Evolutionary conservation across 176 grass and related monocot genomes (phyloP).

Genomic region (Oryza longistaminata): DNA sequence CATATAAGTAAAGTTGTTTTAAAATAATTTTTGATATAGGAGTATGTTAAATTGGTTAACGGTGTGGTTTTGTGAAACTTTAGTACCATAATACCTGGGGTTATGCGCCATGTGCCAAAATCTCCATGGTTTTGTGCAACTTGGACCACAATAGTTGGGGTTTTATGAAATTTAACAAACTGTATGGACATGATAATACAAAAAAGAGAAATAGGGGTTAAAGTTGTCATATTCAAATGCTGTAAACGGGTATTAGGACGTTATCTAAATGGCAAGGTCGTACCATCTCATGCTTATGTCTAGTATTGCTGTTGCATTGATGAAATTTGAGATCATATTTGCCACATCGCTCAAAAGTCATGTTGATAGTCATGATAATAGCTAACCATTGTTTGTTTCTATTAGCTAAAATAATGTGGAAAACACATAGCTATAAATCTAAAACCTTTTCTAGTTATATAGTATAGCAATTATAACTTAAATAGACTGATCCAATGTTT

Average conservation of each 20-base stretch:
- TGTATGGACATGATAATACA: background rate
- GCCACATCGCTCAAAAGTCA: conserved; percentile 8
- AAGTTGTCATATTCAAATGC: conserved; percentile 5
- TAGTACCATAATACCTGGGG: too few relatives aligned
- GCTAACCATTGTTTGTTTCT: conserved; percentile 19
- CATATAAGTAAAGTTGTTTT: too few relatives aligned
- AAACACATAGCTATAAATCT: background rate
- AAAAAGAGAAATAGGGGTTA: conserved; percentile 7
- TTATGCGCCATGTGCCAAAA: too few relatives aligned
- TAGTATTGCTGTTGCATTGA: background rate
- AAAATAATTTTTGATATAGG: too few relatives aligned
- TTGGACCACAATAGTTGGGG: too few relatives aligned
- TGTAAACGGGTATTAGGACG: conserved; percentile 11
- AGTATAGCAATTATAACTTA: conserved; percentile 15
- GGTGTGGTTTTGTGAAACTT: too few relatives aligned
- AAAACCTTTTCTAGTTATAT: background rate
- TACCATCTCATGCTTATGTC: conserved; percentile 23
- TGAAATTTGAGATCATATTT: conserved; percentile 25
- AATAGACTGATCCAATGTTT: conserved; percentile 39
- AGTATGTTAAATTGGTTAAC: too few relatives aligned
- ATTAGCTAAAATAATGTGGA: conserved; percentile 28
- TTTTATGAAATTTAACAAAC: too few relatives aligned
- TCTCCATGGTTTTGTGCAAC: too few relatives aligned
- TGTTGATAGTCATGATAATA: conserved; percentile 21
- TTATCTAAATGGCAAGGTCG: conserved; percentile 13